Evolutionary conservation across 768 basidiomycete genomes (phyloP).

Genomic region (Trametes maxima): DNA sequence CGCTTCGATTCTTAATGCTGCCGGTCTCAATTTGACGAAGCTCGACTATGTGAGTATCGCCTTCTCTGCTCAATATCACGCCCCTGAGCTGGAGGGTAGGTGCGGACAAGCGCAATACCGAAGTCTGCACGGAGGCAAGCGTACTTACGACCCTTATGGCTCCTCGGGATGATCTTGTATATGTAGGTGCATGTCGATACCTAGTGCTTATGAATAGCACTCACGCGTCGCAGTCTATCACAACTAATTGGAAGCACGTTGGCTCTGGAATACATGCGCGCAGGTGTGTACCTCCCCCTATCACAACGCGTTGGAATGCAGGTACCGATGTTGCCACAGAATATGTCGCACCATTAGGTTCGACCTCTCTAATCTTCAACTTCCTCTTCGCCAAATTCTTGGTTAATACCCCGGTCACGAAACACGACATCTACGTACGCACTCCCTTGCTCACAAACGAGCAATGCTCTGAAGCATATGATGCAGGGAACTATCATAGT

Average conservation of each 20-base stretch:
- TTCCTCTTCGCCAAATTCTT: conserved; percentile 92
- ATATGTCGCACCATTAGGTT: conserved; percentile 96
- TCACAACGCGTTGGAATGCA: conserved; percentile 1
- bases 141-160: conserved; percentile 85
- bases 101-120: conserved; percentile 74
- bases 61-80: neutral
- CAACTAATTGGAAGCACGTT: conserved; percentile 88
- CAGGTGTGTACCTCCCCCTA: conserved; percentile 47
- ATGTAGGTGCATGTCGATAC: conserved; percentile 54
- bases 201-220: neutral
- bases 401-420: conserved; percentile 83
- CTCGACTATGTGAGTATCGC: conserved; percentile 69
- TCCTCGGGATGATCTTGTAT: conserved; percentile 92
- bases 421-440: conserved; percentile 78
- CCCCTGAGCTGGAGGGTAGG: conserved; percentile 40
- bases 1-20: conserved; percentile 86
- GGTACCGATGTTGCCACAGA: conserved; percentile 44
- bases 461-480: neutral
- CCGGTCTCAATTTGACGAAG: conserved; percentile 94
- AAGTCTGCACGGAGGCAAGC: conserved; percentile 73
- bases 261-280: conserved; percentile 86
- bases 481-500: conserved; percentile 79
- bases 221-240: conserved; percentile 53
- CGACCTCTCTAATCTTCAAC: conserved; percentile 93
- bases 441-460: neutral